Evolutionary conservation across 2,329 filamentous ascomycete genomes (phyloP).

Genomic region (Stachybotrys chartarum): DNA sequence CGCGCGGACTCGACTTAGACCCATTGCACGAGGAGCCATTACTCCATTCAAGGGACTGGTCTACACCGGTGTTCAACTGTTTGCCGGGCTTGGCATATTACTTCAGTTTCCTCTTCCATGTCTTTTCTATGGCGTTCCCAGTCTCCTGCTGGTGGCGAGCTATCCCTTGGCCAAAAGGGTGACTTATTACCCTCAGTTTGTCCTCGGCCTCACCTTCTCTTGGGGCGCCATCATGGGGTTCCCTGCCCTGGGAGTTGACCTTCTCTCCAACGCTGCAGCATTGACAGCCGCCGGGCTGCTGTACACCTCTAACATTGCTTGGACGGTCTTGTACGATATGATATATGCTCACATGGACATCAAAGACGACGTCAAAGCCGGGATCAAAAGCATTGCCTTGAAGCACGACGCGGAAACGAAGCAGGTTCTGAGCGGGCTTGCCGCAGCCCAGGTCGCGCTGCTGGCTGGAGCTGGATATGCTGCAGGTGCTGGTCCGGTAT

Average conservation of each 20-base stretch:
- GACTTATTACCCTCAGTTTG: slow-evolving; percentile 79
- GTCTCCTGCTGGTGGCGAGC: slow-evolving; percentile 61
- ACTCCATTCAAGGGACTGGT: slow-evolving; percentile 63
- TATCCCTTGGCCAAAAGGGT: slow-evolving; percentile 83
- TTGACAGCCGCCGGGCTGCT: slow-evolving; percentile 60
- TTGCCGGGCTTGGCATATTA: slow-evolving; percentile 65
- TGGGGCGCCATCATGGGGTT: slow-evolving; percentile 89
- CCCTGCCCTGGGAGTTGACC: slow-evolving; percentile 70
- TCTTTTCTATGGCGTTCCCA: slow-evolving; percentile 71
- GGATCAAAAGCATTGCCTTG: slow-evolving; percentile 82
- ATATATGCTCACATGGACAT: slow-evolving; percentile 92
- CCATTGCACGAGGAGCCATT: slow-evolving; percentile 73
- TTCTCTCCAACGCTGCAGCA: slow-evolving; percentile 57
- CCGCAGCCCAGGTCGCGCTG: slow-evolving; percentile 60
- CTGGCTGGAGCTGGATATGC: slow-evolving; percentile 63
- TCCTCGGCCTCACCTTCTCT: slow-evolving; percentile 78
- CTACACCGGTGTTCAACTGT: slow-evolving; percentile 68
- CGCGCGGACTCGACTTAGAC: slow-evolving; percentile 65
- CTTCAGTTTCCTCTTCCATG: slow-evolving; percentile 69
- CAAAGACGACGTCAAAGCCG: slow-evolving; percentile 75
- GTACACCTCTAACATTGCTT: slow-evolving; percentile 73
- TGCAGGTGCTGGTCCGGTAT: slow-evolving; percentile 60
- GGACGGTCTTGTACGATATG: slow-evolving; percentile 88
- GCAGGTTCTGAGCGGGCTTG: slow-evolving; percentile 63
- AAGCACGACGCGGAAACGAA: slow-evolving; percentile 75